Evolutionary conservation across 768 basidiomycete species (phyloP).

Genomic region (Nidularia pulvinata): DNA sequence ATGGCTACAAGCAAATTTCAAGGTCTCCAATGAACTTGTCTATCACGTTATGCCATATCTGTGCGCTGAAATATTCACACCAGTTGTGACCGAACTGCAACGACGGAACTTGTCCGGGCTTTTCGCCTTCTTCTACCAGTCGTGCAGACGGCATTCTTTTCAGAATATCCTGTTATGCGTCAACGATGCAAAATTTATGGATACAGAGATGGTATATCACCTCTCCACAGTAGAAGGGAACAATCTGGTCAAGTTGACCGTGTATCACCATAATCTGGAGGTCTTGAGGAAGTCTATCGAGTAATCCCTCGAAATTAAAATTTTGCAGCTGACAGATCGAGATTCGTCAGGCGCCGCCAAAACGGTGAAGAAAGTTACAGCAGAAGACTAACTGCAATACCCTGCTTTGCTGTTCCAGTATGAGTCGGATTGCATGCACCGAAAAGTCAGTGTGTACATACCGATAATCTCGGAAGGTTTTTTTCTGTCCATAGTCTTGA

Average conservation of each 20-base stretch:
- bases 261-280: conserved; percentile 38
- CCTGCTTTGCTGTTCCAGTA: conserved; percentile 18
- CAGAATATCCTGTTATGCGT: conserved; percentile 21
- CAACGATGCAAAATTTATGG: not conserved
- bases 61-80: conserved; percentile 33
- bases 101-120: conserved; percentile 29
- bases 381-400: conserved; percentile 17
- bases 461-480: conserved; percentile 23
- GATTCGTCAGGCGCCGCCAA: not conserved
- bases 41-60: conserved; percentile 31
- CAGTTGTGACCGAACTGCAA: conserved; percentile 36
- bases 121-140: conserved; percentile 21
- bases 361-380: not conserved
- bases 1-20: not conserved
- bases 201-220: conserved; percentile 7
- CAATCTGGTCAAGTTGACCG: conserved; percentile 31
- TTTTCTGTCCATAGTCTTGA: conserved; percentile 7
- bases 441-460: conserved; percentile 2
- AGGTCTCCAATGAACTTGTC: conserved; percentile 19
- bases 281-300: conserved; percentile 22
- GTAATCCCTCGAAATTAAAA: conserved; percentile 24
- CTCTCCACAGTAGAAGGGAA: conserved; percentile 28
- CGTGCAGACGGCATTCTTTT: conserved; percentile 25
- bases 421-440: too few species aligned
- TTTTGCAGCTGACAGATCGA: conserved; percentile 19